A percentile compares a stretch with the other conserved stretches of the same genome.
Conservation (phyloP, 805 yeast genomes). For the Metschnikowia orientalis region DNA sequence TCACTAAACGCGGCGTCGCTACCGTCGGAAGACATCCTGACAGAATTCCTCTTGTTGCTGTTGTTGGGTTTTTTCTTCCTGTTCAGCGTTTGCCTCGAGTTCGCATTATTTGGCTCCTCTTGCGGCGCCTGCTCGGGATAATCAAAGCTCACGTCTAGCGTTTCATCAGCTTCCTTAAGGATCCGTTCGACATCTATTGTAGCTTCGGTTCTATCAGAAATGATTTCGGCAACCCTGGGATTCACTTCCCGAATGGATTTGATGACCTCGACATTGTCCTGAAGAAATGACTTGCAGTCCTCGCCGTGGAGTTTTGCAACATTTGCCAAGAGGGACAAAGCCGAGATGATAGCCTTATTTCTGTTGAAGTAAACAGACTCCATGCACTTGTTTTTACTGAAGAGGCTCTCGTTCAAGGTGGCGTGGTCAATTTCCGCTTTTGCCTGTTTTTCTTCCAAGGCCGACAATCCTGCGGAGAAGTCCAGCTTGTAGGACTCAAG, state of each 20-base stretch:
- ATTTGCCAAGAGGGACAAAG: conserved; percentile 40
- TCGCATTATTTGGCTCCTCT: conserved; percentile 6
- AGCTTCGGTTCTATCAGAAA: conserved; percentile 24
- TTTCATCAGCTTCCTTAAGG: conserved; percentile 30
- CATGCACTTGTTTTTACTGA: conserved; percentile 44
- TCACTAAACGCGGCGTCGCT: not conserved
- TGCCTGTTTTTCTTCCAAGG: conserved; percentile 34
- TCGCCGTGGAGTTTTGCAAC: conserved; percentile 47
- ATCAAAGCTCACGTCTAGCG: conserved; percentile 18
- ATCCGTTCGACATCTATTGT: conserved; percentile 34
- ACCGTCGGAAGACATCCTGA: conserved; percentile 2
- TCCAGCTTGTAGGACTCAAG: conserved; percentile 36
- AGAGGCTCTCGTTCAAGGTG: conserved; percentile 45
- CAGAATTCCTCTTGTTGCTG: conserved; percentile 3
- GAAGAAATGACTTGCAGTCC: conserved; percentile 41
- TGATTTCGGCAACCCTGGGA: conserved; percentile 32
- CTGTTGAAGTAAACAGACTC: conserved; percentile 47
- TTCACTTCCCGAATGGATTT: conserved; percentile 32
- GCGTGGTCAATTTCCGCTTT: conserved; percentile 47
- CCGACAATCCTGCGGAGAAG: conserved; percentile 30
- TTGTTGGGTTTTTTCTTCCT: conserved; percentile 5
- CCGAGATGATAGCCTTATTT: conserved; percentile 41
- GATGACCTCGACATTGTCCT: conserved; percentile 45
- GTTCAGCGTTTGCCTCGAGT: conserved; percentile 7
- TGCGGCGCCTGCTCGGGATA: conserved; percentile 4